Conservation (phyloP, 495 filamentous ascomycete genomes). For the Xylaria acuta region DNA sequence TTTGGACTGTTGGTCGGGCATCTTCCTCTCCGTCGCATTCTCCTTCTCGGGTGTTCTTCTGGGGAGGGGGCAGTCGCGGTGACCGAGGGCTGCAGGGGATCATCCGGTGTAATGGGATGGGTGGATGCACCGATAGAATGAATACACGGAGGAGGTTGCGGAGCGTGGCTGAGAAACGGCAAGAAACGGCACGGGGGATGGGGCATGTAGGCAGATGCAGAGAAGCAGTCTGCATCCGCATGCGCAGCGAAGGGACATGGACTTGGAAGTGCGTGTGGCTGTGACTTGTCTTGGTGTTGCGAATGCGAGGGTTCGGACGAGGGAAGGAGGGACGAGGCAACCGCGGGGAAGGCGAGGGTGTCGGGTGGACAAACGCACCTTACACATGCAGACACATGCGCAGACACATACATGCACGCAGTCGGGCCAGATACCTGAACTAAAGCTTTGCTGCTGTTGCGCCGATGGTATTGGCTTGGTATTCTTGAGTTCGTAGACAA, state of each 20-base stretch:
- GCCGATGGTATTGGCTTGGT: not conserved
- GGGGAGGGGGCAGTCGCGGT: not conserved
- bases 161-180: not conserved
- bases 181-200: too few relatives aligned
- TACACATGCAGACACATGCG: not conserved
- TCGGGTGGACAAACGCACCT: slow-evolving; percentile 1
- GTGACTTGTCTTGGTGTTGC: not conserved
- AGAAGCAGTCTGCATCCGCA: not conserved
- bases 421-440: not conserved
- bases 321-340: not conserved
- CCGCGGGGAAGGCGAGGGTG: not conserved
- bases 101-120: not conserved
- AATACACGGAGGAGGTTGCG: not conserved
- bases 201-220: not conserved
- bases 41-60: not conserved
- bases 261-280: not conserved
- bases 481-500: not conserved
- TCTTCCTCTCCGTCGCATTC: slow-evolving; percentile 15
- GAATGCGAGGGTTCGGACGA: not conserved
- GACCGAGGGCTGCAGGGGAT: not conserved
- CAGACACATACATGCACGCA: not conserved
- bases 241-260: not conserved
- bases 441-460: not conserved
- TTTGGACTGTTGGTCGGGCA: slow-evolving; percentile 25
- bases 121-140: too few relatives aligned